These are phyloP conservation scores for Alternaria alternata DNA, from an alignment of 2,329 filamentous ascomycete species.

Conservation along the genomic window DNA sequence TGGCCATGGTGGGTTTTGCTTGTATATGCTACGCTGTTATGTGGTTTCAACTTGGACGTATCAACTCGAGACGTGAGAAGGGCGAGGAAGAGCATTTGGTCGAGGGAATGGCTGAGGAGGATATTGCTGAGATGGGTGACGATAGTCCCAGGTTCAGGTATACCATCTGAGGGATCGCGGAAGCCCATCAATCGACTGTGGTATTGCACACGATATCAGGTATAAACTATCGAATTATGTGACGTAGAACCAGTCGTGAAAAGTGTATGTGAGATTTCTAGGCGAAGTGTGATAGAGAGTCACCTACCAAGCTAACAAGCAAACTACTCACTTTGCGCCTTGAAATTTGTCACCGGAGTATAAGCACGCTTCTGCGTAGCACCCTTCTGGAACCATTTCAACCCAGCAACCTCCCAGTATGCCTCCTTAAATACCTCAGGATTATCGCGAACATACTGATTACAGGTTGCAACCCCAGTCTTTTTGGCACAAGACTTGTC, in stretches of 20 bases:
- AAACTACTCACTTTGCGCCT: not conserved
- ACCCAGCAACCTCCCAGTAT: conserved; percentile 47
- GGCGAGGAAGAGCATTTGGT: conserved; percentile 54
- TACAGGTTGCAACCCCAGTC: conserved; percentile 58
- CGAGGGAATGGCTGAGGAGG: conserved; percentile 53
- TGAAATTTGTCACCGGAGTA: not conserved
- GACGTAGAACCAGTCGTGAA: not conserved
- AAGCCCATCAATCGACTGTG: not conserved
- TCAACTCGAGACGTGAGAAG: conserved; percentile 49
- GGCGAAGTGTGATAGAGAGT: not conserved
- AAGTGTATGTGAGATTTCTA: not conserved
- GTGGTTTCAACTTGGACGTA: conserved; percentile 49
- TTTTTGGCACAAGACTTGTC: conserved; percentile 37
- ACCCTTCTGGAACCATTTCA: conserved; percentile 39
- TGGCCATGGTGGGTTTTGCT: conserved; percentile 59
- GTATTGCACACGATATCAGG: too few relatives aligned
- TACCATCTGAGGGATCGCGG: conserved; percentile 30
- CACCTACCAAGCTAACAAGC: not conserved
- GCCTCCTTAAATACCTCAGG: conserved; percentile 40
- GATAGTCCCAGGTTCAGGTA: conserved; percentile 56
- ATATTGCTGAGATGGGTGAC: conserved; percentile 56
- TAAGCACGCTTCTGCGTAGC: not conserved
- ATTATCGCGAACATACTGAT: conserved; percentile 43
- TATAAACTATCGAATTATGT: not conserved
- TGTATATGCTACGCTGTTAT: conserved; percentile 49